These are phyloP conservation scores for Pseudogymnoascus destructans DNA, from an alignment of 2,329 filamentous ascomycete species.

Conservation along the genomic window DNA sequence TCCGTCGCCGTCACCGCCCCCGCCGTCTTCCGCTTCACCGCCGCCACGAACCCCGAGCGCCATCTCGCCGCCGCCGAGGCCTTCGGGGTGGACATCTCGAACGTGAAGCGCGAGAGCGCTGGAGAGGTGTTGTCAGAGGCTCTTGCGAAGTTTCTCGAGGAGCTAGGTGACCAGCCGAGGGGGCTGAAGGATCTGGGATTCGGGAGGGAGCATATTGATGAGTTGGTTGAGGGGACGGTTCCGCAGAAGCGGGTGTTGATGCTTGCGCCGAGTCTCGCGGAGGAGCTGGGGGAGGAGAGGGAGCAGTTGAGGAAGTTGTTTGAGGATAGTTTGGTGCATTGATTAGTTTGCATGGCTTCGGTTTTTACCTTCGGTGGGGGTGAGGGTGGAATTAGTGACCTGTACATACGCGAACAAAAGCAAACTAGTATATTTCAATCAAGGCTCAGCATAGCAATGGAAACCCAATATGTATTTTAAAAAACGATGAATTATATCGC, in stretches of 20 bases:
- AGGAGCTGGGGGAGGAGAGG: constrained; percentile 55
- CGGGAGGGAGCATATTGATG: constrained; percentile 58
- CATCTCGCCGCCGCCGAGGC: constrained; percentile 80
- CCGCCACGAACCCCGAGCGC: constrained; percentile 77
- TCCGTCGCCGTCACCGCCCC: constrained; percentile 89
- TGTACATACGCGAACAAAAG: background rate
- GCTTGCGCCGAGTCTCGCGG: constrained; percentile 70
- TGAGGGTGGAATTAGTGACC: background rate
- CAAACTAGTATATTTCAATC: background rate
- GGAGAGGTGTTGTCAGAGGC: constrained; percentile 82
- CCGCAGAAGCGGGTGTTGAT: constrained; percentile 84
- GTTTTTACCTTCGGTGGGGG: no score
- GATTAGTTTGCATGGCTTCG: constrained; percentile 11
- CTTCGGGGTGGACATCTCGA: constrained; percentile 80
- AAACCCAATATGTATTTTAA: background rate
- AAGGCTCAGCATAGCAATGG: constrained; percentile 2
- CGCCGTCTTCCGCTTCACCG: constrained; percentile 89
- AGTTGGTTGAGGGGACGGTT: constrained; percentile 83
- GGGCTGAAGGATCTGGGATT: constrained; percentile 81
- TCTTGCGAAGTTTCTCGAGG: constrained; percentile 63
- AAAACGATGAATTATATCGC: background rate
- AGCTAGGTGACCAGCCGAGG: constrained; percentile 78
- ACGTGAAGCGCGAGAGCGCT: constrained; percentile 78
- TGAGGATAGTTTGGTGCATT: constrained; percentile 46
- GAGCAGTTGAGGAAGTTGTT: constrained; percentile 59